A percentile compares a stretch with the other conserved stretches of the same genome.
These are phyloP conservation scores for Ceratocystis albifundus DNA, from an alignment of 2,329 filamentous ascomycete species.

Conservation along the genomic window DNA sequence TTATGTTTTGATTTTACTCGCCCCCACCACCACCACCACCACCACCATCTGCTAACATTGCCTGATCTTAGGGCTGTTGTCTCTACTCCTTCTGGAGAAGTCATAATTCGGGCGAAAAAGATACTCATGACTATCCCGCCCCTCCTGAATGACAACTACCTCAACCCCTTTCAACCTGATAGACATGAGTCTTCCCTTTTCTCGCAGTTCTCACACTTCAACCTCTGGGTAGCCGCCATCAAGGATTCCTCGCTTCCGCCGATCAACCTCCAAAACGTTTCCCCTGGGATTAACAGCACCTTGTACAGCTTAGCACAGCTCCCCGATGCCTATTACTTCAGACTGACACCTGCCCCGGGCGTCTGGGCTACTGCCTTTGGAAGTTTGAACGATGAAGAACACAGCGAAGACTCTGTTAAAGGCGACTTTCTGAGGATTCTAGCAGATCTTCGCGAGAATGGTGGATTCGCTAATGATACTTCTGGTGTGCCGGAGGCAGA, in stretches of 20 bases:
- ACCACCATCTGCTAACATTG: conserved; percentile 69
- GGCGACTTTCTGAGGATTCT: conserved; percentile 21
- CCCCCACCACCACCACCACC: no score
- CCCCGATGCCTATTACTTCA: conserved; percentile 12
- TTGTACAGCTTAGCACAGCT: conserved; percentile 14
- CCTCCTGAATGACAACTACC: conserved; percentile 47
- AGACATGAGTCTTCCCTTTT: conserved; percentile 19
- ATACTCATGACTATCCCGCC: conserved; percentile 69
- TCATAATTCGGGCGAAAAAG: conserved; percentile 64
- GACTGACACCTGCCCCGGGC: not conserved
- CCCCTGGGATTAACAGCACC: conserved; percentile 20
- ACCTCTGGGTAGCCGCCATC: conserved; percentile 8
- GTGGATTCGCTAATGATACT: conserved; percentile 8
- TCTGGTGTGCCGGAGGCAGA: conserved; percentile 23
- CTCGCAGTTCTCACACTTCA: conserved; percentile 16
- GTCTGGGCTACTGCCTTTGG: conserved; percentile 19
- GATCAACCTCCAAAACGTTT: conserved; percentile 12
- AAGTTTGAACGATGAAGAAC: conserved; percentile 20
- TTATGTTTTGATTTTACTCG: conserved; percentile 61
- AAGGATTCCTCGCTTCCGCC: conserved; percentile 8
- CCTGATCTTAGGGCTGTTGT: conserved; percentile 65
- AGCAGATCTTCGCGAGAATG: conserved; percentile 18
- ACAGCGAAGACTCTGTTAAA: conserved; percentile 23
- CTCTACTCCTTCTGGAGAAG: conserved; percentile 52
- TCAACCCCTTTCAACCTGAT: conserved; percentile 25